These are phyloP conservation scores for Delonix regia DNA, from an alignment of 306 rosid genomes.

Conservation along the genomic window DNA sequence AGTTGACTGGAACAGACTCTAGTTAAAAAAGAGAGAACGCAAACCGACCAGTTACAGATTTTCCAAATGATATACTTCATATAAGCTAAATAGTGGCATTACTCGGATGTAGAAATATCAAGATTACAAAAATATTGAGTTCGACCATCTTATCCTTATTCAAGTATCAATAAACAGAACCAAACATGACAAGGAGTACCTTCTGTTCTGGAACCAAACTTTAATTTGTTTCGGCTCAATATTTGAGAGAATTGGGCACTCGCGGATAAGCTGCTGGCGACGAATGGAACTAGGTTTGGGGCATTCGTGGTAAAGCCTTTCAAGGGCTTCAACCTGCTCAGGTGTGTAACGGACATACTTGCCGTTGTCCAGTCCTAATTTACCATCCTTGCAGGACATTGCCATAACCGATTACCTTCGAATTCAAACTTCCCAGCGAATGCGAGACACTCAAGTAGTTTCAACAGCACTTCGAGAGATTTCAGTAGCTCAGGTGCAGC, in stretches of 20 bases:
- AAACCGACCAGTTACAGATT: background rate
- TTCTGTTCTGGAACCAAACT: constrained; percentile 96
- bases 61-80: background rate
- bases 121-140: background rate
- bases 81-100: background rate
- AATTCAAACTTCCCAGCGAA: constrained; percentile 15
- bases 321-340: constrained; percentile 99
- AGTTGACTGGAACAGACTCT: background rate
- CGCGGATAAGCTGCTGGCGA: constrained; percentile 93
- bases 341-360: constrained; percentile 97
- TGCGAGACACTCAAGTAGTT: constrained; percentile 30
- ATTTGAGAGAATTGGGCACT: constrained; percentile 89
- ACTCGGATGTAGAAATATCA: background rate
- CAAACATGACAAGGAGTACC: constrained; percentile 41
- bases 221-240: constrained; percentile 97
- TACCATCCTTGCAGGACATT: constrained; percentile 99
- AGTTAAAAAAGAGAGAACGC: background rate
- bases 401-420: constrained; percentile 52
- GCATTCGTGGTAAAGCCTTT: constrained; percentile 96
- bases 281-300: constrained; percentile 99
- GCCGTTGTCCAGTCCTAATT: constrained; percentile 71
- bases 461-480: constrained; percentile 3
- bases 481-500: constrained; percentile 24
- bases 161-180: background rate
- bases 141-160: background rate